phyloP scores from a whole-genome alignment of 2,329 filamentous ascomycete species.

The Xylariales sp. region DNA sequence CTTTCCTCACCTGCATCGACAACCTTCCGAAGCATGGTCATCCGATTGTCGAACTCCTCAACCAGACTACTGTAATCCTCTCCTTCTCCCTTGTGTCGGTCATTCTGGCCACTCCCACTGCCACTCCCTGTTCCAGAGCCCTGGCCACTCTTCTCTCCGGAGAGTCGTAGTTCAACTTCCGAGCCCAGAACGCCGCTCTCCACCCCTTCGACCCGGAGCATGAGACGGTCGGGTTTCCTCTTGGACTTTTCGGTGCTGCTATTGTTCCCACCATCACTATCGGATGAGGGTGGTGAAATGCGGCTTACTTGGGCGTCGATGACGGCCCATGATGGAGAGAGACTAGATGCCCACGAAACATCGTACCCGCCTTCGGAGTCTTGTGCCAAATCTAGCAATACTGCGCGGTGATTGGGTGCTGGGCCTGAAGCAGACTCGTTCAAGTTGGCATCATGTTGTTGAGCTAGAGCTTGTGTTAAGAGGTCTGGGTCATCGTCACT shows the following conservation, averaged over 20 bases:
- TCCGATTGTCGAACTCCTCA: slow-evolving; percentile 53
- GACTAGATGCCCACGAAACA: slow-evolving; percentile 65
- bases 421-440: slow-evolving; percentile 24
- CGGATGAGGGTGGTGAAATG: slow-evolving; percentile 30
- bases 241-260: slow-evolving; percentile 15
- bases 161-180: slow-evolving; percentile 30
- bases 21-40: slow-evolving; percentile 50
- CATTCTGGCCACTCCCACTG: slow-evolving; percentile 24
- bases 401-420: slow-evolving; percentile 34
- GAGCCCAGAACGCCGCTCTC: slow-evolving; percentile 28
- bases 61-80: slow-evolving; percentile 46
- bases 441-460: slow-evolving; percentile 30
- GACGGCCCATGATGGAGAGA: slow-evolving; percentile 69
- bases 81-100: slow-evolving; percentile 17
- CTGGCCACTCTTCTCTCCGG: slow-evolving; percentile 21
- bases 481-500: slow-evolving; percentile 81
- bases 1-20: slow-evolving; percentile 47
- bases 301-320: slow-evolving; percentile 41
- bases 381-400: slow-evolving; percentile 52
- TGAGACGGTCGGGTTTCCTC: slow-evolving; percentile 38
- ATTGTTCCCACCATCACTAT: slow-evolving; percentile 25
- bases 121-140: slow-evolving; percentile 24
- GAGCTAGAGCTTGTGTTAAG: slow-evolving; percentile 60
- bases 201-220: slow-evolving; percentile 60
- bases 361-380: slow-evolving; percentile 38